Evolutionary conservation across 2,329 filamentous ascomycete species (phyloP), one percentile per base, ranked within the genome.

Genomic region (Stachybotrys echinatus): DNA sequence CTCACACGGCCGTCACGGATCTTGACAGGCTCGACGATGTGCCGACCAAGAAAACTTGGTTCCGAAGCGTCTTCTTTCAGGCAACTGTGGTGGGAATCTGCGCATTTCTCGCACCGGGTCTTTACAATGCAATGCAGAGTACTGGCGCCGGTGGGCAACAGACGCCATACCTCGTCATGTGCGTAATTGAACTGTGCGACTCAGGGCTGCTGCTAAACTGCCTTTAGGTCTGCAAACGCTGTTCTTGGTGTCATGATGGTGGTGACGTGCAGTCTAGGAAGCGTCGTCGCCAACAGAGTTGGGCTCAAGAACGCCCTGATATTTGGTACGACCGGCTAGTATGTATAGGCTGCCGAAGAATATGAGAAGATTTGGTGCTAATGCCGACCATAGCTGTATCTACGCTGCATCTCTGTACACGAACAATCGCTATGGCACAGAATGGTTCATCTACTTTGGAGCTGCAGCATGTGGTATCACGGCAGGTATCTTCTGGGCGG

Each of bases 81-180:
- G n/a, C n/a, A n/a, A n/a, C n/a, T n/a, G n/a, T n/a, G n/a, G n/a
- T n/a, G n/a, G n/a, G n/a, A n/a, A n/a, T n/a, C n/a, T n/a, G n/a
- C n/a, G n/a, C n/a, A n/a, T n/a, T n/a, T n/a, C n/a, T n/a, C n/a
- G n/a, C n/a, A n/a, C n/a, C n/a, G n/a, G n/a, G n/a, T n/a, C n/a
- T n/a, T n/a, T n/a, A n/a, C n/a, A n/a, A n/a, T n/a, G n/a, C n/a
- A n/a, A n/a, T n/a, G n/a, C n/a, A n/a, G n/a, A n/a, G n/a, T n/a
- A 66, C 80, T 0, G 77, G 77, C 5, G 77, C 76, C 3, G 77
- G 77, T 47, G 77, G 77, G 19, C 74, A 75, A 6, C 72, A 79
- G 50, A 68, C 72, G 44, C 76, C 76, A 0, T 80, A 71, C 47
- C 68, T 80, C 8, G 58, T 61, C 46, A 61, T n/a, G n/a, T n/a